Base-by-base conservation (phyloP, 2,329 filamentous ascomycete genomes). In the Cladobotryum mycophilum region DNA sequence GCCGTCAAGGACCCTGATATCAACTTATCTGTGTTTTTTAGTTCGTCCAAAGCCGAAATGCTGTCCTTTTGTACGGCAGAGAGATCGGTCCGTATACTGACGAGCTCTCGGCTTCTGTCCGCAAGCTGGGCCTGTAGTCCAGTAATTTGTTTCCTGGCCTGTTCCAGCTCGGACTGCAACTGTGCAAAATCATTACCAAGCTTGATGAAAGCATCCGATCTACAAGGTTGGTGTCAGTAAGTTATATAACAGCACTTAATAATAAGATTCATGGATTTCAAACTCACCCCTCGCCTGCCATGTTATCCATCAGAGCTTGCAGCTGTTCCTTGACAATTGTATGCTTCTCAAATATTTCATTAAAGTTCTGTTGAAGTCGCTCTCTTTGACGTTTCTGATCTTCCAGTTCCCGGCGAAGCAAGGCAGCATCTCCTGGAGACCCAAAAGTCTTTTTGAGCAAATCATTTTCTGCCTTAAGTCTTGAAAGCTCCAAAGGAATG, bases 401-500 rank as follows among this genome's bases (percentile, higher is more conserved):
- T 44, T 84, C 80, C 30, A 83, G 68, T 54, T 84, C 79, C 48
- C 71, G 70, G 30, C 79, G 73, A 42, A 85, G 67, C 41, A 73
- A 68, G 41, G 76, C 74, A 50, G 75, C 78, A 56, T 82, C 79
- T 2, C 77, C 76, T 7, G 74, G 74, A 7, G 75, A 76, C 9
- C 74, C 74, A 47, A 80, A 70, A 45, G 74, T 80, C 54, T 73
- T 78, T 53, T 76, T 76, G 12, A 85, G 67, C 7, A 84, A 64
- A 35, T 76, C 74, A 57, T 82, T 84, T 64, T 85, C 82, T 5
- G 81, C 78, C 60, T 78, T 80, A 44, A 85, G 68, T 34, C 81
- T 75, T 30, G 79, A 79, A 18, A 82, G 62, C 60, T 82, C 78
- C 15, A 81, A 64, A 11, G 72, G 70, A 45, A 78, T 66, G 48